Evolutionary conservation across 2,329 filamentous ascomycete genomes (phyloP), one percentile per base, ranked within the genome.

Genomic region (Pseudocercospora vitis): DNA sequence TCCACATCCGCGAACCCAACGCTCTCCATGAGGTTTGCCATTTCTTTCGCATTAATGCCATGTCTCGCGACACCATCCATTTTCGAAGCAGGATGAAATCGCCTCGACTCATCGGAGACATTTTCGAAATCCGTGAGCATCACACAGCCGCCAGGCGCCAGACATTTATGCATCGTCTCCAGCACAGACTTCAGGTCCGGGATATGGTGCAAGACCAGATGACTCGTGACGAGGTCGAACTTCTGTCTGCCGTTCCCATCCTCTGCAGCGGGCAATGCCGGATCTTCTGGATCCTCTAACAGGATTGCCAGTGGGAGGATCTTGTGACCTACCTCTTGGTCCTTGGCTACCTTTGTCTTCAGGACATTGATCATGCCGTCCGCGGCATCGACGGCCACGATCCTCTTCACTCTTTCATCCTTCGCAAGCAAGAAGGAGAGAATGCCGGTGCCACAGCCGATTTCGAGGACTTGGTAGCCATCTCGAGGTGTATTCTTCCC

Each of bases 91-190:
- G 63, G 57, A 47, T 65, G 63, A 26, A 65, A 65, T 6, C 62
- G 48, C 48, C 56, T 59, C 8, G 63, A 59, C 40, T 65, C 57
- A 8, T 62, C 54, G 3, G 60, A 62, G 39, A 63, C 62, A 16
- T 65, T 61, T 29, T 65, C 57, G 46, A 65, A 65, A 33, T 65
- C 63, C 9, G 63, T 65, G 28, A 64, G 53, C 61, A 64, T 65
- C 7, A 62, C 37, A 19, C 50, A 52, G 6, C 61, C 63, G 1
- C 55, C 61, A 2, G 53, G 48, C n/a, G 50, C 50, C 14, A 65
- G 49, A 47, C 63, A 65, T 7, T 51, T 55, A 42, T 59, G 45
- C 58, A 65, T 63, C 3, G 63, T 65, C 48, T 54, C 23, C 31
- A 65, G 47, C 7, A 65, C 61, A 5, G 58, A 32, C 11, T 42